Conservation (phyloP, 352 stramenopile genomes). For the Paralagenidium karlingii region DNA sequence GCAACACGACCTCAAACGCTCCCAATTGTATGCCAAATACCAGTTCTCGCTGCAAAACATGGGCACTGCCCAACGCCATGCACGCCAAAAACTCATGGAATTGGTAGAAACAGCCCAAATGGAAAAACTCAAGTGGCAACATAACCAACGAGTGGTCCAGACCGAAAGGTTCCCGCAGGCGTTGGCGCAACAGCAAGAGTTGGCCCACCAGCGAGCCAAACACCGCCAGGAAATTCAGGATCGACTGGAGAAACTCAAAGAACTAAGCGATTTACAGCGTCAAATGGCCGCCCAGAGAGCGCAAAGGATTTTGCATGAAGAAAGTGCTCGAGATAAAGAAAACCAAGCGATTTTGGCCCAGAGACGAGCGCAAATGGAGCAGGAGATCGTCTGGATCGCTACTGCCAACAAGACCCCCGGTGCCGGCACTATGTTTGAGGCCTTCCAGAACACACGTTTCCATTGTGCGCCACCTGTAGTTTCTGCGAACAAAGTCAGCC, state of each 20-base stretch:
- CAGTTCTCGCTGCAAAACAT: constrained; percentile 44
- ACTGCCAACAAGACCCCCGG: too few species aligned
- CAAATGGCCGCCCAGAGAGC: too few species aligned
- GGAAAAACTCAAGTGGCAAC: constrained; percentile 43
- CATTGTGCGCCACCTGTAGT: too few species aligned
- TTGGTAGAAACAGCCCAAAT: constrained; percentile 30
- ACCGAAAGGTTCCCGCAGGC: constrained; percentile 24
- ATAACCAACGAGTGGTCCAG: constrained; percentile 16
- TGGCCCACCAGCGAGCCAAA: constrained; percentile 10
- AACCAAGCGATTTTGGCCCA: too few species aligned
- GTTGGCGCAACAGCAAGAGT: constrained; percentile 9
- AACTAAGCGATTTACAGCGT: constrained; percentile 25
- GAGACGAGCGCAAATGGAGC: too few species aligned
- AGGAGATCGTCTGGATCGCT: too few species aligned
- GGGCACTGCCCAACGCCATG: constrained; percentile 44
- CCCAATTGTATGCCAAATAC: constrained; percentile 31
- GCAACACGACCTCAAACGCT: constrained; percentile 24
- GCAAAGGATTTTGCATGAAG: too few species aligned
- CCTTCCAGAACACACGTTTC: too few species aligned
- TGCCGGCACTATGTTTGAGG: too few species aligned
- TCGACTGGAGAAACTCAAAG: constrained; percentile 28
- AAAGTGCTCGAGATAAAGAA: too few species aligned
- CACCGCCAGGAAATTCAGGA: constrained; percentile 20
- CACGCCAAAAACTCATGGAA: constrained; percentile 35
- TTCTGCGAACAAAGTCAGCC: too few species aligned